Evolutionary conservation across 352 stramenopile genomes (phyloP).

Genomic region (Globisporangium canariense): DNA sequence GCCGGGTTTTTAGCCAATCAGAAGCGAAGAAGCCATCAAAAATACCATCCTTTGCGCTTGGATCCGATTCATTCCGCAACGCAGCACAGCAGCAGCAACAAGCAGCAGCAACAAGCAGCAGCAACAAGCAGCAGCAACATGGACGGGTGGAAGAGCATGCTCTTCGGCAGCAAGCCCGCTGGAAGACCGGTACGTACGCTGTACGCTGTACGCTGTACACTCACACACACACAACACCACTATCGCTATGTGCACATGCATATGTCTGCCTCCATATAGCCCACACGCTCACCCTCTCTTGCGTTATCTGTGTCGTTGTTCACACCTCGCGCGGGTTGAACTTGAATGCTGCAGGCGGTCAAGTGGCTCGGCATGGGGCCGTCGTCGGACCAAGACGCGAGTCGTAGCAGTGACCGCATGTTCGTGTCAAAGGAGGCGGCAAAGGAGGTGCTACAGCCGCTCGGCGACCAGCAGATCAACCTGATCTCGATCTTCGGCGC

Average conservation of each 20-base stretch:
- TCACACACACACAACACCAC: too few relatives aligned
- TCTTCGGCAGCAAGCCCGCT: slow-evolving; percentile 34
- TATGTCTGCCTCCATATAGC: background rate
- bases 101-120: background rate
- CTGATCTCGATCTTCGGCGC: slow-evolving; percentile 86
- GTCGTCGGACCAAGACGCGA: slow-evolving; percentile 21
- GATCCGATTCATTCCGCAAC: background rate
- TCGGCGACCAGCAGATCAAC: slow-evolving; percentile 69
- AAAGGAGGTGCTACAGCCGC: slow-evolving; percentile 52
- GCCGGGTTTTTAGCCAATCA: background rate
- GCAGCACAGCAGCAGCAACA: too few relatives aligned
- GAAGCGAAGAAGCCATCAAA: background rate
- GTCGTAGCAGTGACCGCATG: slow-evolving; percentile 50
- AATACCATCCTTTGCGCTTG: background rate
- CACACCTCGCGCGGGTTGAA: background rate
- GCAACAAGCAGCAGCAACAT: slow-evolving; percentile 20
- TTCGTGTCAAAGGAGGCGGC: slow-evolving; percentile 61
- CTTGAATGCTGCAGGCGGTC: slow-evolving; percentile 42
- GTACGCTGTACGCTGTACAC: too few relatives aligned
- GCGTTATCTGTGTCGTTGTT: background rate
- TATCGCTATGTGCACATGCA: background rate
- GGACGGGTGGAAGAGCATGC: slow-evolving; percentile 36
- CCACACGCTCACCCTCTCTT: background rate
- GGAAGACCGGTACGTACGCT: slow-evolving; percentile 13
- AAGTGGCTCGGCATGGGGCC: slow-evolving; percentile 82